Percentiles rank a stretch among this genome's conserved stretches.
Conservation (phyloP, 2,329 filamentous ascomycete species). For the Penicillium sclerotiorum region DNA sequence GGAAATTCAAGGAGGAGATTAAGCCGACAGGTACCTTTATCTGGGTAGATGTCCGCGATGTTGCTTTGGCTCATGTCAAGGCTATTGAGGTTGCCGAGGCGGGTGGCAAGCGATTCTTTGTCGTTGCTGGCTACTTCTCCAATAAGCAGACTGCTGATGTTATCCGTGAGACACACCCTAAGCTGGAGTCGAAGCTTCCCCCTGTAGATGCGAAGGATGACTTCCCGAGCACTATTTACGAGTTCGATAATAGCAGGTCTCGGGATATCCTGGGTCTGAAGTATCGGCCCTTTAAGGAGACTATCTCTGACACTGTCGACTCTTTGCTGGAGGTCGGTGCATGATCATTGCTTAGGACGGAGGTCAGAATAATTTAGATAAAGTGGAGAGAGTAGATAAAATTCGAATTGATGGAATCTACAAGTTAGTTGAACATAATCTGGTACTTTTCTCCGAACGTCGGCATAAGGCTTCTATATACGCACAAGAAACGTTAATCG, state of each 20-base stretch:
- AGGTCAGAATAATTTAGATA: not conserved
- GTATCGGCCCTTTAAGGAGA: slow-evolving; percentile 43
- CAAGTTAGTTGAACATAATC: too few species aligned
- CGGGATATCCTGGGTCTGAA: slow-evolving; percentile 45
- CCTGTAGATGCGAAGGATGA: slow-evolving; percentile 36
- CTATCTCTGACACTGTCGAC: slow-evolving; percentile 41
- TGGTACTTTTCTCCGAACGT: too few species aligned
- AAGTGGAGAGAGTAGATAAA: not conserved
- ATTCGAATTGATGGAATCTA: too few species aligned
- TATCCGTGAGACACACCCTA: slow-evolving; percentile 46
- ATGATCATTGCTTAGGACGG: slow-evolving; percentile 6
- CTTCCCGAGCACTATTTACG: slow-evolving; percentile 32
- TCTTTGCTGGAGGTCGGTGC: slow-evolving; percentile 37
- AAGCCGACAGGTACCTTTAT: slow-evolving; percentile 61
- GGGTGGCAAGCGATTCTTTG: slow-evolving; percentile 50
- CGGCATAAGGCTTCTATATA: too few species aligned
- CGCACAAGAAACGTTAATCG: too few species aligned
- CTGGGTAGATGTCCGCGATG: slow-evolving; percentile 58
- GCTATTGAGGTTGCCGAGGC: slow-evolving; percentile 51
- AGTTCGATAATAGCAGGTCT: slow-evolving; percentile 44
- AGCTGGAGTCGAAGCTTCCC: slow-evolving; percentile 46
- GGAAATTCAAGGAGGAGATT: slow-evolving; percentile 61
- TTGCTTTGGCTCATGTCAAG: slow-evolving; percentile 52
- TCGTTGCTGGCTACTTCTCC: slow-evolving; percentile 43
- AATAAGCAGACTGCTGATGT: slow-evolving; percentile 48